A percentile compares a stretch with the other conserved stretches of the same genome.
These are phyloP conservation scores for Candida khao-thaluensis DNA, from an alignment of 805 yeast genomes.

Conservation along the genomic window DNA sequence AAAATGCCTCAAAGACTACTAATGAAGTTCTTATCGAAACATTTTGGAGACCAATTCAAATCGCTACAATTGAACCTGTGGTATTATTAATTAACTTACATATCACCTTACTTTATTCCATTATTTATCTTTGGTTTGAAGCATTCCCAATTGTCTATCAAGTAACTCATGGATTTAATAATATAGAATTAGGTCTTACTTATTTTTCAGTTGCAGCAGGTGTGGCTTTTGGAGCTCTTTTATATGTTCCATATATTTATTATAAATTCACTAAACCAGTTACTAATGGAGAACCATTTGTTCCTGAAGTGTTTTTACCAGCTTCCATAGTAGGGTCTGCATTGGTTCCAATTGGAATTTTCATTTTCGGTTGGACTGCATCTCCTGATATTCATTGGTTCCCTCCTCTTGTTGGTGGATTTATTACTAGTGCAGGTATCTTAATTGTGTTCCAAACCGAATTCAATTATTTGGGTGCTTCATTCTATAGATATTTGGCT, in stretches of 20 bases:
- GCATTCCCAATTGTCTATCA: conserved; percentile 48
- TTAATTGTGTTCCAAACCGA: conserved; percentile 52
- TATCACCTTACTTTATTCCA: conserved; percentile 52
- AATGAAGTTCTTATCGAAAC: conserved; percentile 26
- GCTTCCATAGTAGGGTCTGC: conserved; percentile 39
- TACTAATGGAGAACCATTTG: conserved; percentile 23
- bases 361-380: conserved; percentile 54
- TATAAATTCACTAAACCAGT: conserved; percentile 21
- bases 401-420: conserved; percentile 45
- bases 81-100: conserved; percentile 53
- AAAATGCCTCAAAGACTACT: conserved; percentile 21
- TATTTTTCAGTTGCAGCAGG: conserved; percentile 52
- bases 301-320: conserved; percentile 45
- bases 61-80: conserved; percentile 53
- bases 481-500: conserved; percentile 51
- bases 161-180: conserved; percentile 45
- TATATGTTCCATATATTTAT: conserved; percentile 29
- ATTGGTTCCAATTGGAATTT: conserved; percentile 41
- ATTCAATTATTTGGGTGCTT: conserved; percentile 48
- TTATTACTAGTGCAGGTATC: conserved; percentile 37
- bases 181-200: conserved; percentile 47
- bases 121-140: conserved; percentile 57
- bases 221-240: conserved; percentile 33
- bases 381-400: conserved; percentile 47
- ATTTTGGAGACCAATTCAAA: conserved; percentile 50